Percentiles rank a stretch among this genome's conserved stretches.
These are phyloP conservation scores for Xylaria sp. DNA, from an alignment of 2,329 filamentous ascomycete species.

Conservation along the genomic window DNA sequence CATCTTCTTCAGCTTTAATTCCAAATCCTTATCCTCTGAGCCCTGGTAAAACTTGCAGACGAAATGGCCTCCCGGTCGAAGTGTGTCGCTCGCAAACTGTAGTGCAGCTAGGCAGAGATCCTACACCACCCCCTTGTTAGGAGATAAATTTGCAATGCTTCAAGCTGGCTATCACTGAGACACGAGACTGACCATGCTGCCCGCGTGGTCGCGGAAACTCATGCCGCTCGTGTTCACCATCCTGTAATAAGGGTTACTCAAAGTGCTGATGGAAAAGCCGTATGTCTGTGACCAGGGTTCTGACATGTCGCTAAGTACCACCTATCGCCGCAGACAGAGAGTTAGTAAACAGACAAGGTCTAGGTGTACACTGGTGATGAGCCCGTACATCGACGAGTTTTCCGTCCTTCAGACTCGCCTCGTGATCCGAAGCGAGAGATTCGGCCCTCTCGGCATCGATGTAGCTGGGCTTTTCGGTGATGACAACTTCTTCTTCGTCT, in stretches of 20 bases:
- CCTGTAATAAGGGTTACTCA: slow-evolving; percentile 96
- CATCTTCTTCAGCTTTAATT: slow-evolving; percentile 73
- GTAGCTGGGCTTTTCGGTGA: slow-evolving; percentile 60
- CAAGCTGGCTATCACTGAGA: background rate
- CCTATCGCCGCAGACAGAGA: slow-evolving; percentile 52
- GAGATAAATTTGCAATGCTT: background rate
- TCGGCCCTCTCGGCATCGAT: slow-evolving; percentile 67
- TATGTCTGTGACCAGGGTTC: slow-evolving; percentile 86
- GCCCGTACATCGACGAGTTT: slow-evolving; percentile 71
- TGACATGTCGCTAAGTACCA: slow-evolving; percentile 99
- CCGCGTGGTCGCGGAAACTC: slow-evolving; percentile 83
- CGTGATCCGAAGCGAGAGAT: slow-evolving; percentile 41
- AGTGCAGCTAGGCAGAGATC: slow-evolving; percentile 89
- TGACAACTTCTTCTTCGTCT: slow-evolving; percentile 32
- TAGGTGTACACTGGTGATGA: too few species aligned
- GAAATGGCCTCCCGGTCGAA: slow-evolving; percentile 84
- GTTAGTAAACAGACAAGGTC: slow-evolving; percentile 21
- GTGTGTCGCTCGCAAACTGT: slow-evolving; percentile 81
- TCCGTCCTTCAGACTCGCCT: slow-evolving; percentile 47
- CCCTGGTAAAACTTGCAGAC: slow-evolving; percentile 99
- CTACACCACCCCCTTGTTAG: slow-evolving; percentile 56
- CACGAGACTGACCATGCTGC: slow-evolving; percentile 80
- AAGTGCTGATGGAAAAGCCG: slow-evolving; percentile 81
- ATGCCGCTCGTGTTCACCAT: slow-evolving; percentile 99
- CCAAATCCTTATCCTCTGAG: slow-evolving; percentile 79